phyloP scores from a whole-genome alignment of 352 stramenopile genomes.

The Halophytophthora polymorphica region DNA sequence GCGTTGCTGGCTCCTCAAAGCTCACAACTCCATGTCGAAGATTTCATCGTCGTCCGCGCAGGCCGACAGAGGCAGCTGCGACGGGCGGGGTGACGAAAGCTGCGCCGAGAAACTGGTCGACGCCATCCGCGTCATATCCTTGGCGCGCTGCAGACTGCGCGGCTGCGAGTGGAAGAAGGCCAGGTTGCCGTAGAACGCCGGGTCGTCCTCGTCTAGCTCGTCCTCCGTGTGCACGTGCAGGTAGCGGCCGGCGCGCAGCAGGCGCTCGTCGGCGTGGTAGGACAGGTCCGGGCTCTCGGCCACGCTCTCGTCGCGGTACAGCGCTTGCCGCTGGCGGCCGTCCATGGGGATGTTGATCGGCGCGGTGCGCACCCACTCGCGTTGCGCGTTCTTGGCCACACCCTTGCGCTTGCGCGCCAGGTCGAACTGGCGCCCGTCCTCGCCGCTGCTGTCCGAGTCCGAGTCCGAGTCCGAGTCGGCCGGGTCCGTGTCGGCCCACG shows the following conservation, averaged over 20 bases:
- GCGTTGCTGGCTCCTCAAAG: not conserved
- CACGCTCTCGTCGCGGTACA: constrained; percentile 15
- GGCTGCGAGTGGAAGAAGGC: constrained; percentile 61
- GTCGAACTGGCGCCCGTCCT: constrained; percentile 18
- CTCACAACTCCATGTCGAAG: constrained; percentile 70
- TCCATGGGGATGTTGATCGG: constrained; percentile 54
- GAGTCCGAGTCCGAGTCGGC: constrained; percentile 31
- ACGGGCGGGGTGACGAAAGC: constrained; percentile 7
- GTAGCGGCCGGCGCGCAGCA: constrained; percentile 24
- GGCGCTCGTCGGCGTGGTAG: constrained; percentile 32
- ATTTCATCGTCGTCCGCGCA: constrained; percentile 60
- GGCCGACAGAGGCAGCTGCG: constrained; percentile 10
- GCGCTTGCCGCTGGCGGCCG: constrained; percentile 11
- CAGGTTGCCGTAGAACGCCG: constrained; percentile 61
- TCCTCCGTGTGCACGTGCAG: constrained; percentile 16
- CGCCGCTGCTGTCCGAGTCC: constrained; percentile 39
- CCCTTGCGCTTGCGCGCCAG: constrained; percentile 24
- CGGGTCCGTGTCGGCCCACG: constrained; percentile 55
- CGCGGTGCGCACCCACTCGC: constrained; percentile 33
- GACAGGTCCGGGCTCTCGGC: constrained; percentile 26
- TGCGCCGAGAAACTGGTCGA: constrained; percentile 1
- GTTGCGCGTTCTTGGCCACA: constrained; percentile 16
- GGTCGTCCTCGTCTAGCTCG: constrained; percentile 60
- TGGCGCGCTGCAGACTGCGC: too few species aligned
- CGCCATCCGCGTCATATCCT: not conserved